Percentiles rank a stretch among this genome's conserved stretches.
phyloP scores from a whole-genome alignment of 1,284 basidiomycete species.

The Uromyces viciae-fabae region DNA sequence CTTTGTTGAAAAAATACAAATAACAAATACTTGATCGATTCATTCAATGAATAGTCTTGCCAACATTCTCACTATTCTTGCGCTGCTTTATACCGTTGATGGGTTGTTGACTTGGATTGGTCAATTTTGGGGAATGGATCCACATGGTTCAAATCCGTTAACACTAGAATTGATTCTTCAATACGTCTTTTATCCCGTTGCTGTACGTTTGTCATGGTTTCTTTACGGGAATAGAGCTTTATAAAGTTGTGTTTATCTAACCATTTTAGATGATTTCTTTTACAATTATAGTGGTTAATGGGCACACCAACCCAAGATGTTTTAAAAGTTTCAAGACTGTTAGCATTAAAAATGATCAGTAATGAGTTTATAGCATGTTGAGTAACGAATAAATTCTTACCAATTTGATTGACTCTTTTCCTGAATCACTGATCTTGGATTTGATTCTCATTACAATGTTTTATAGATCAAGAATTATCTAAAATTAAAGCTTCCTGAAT shows the following conservation, averaged over 20 bases:
- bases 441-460: too few relatives aligned
- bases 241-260: not conserved
- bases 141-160: conserved; percentile 58
- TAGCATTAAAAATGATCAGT: conserved; percentile 79
- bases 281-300: conserved; percentile 64
- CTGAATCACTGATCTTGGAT: too few relatives aligned
- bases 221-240: not conserved
- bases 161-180: conserved; percentile 79
- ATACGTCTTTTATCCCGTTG: conserved; percentile 77
- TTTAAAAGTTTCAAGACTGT: conserved; percentile 60
- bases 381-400: conserved; percentile 5
- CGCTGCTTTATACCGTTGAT: conserved; percentile 75
- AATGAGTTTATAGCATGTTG: conserved; percentile 62
- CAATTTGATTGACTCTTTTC: not conserved
- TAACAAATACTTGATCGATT: conserved; percentile 59
- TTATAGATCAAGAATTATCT: conserved; percentile 32
- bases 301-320: conserved; percentile 58
- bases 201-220: conserved; percentile 51
- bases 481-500: conserved; percentile 53
- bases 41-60: conserved; percentile 24
- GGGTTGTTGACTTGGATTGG: conserved; percentile 85
- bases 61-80: conserved; percentile 63
- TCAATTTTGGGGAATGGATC: conserved; percentile 73
- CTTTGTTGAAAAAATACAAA: conserved; percentile 57
- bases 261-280: not conserved